Evolutionary conservation across 2,329 filamentous ascomycete species (phyloP).

Genomic region (Canariomyces notabilis): DNA sequence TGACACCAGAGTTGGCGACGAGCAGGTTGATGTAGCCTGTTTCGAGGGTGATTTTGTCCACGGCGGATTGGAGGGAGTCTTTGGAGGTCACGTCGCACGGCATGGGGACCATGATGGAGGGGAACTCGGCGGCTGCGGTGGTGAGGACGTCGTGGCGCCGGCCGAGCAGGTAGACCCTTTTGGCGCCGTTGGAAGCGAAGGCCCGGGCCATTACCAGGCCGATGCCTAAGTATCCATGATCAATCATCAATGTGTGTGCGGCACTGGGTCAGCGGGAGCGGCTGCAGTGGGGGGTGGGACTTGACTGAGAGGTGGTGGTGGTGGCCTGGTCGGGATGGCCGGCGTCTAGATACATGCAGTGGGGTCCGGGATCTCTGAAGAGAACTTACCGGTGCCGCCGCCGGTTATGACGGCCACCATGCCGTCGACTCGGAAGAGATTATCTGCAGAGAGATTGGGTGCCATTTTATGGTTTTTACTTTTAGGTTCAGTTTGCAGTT

Average conservation of each 20-base stretch:
- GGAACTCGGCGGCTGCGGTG: constrained; percentile 32
- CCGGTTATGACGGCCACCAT: constrained; percentile 53
- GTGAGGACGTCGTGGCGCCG: constrained; percentile 41
- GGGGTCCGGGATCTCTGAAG: too few relatives aligned
- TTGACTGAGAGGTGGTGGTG: not conserved
- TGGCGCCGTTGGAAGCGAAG: constrained; percentile 46
- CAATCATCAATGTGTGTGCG: too few relatives aligned
- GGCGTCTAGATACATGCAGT: too few relatives aligned
- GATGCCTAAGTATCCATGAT: too few relatives aligned
- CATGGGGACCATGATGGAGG: constrained; percentile 29
- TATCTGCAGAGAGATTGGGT: constrained; percentile 24
- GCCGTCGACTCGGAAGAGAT: constrained; percentile 45
- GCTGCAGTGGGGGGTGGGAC: constrained; percentile 6
- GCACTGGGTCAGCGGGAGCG: too few relatives aligned
- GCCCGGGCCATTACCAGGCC: constrained; percentile 47
- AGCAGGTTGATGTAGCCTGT: constrained; percentile 60
- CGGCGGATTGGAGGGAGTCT: constrained; percentile 53
- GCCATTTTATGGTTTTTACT: constrained; percentile 5
- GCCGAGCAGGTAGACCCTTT: constrained; percentile 47
- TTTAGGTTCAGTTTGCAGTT: too few relatives aligned
- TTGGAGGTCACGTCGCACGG: constrained; percentile 40
- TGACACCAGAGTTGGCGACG: constrained; percentile 57
- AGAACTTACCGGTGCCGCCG: constrained; percentile 41
- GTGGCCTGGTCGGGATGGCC: too few relatives aligned
- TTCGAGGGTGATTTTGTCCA: constrained; percentile 47